These are phyloP conservation scores for Pleurotus eryngii DNA, from an alignment of 768 basidiomycete genomes.

Conservation along the genomic window DNA sequence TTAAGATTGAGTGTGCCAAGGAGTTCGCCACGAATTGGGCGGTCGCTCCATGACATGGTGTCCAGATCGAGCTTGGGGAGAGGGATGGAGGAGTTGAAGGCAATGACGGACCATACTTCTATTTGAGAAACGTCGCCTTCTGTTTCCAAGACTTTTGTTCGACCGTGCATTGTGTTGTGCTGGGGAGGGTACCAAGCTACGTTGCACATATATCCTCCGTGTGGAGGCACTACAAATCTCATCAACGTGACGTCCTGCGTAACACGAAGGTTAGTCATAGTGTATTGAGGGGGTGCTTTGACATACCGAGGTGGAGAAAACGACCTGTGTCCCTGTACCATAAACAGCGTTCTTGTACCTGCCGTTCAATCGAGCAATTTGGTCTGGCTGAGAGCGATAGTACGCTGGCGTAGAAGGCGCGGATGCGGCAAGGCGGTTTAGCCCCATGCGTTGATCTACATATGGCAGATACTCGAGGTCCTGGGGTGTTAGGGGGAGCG, in stretches of 20 bases:
- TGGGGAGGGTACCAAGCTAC: conserved; percentile 8
- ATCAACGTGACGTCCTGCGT: conserved; percentile 12
- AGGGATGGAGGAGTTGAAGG: conserved; percentile 1
- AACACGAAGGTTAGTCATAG: neutral
- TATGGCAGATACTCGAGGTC: conserved; percentile 11
- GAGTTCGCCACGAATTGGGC: conserved; percentile 13
- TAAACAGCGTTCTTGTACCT: conserved; percentile 10
- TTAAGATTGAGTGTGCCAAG: conserved; percentile 11
- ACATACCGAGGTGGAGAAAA: conserved; percentile 13
- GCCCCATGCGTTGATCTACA: conserved; percentile 6
- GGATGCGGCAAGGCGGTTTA: neutral
- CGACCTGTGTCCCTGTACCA: conserved; percentile 11
- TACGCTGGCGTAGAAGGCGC: neutral
- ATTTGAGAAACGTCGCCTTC: conserved; percentile 13
- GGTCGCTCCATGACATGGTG: conserved; percentile 7
- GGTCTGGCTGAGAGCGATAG: conserved; percentile 8
- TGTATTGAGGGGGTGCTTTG: neutral
- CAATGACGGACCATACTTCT: conserved; percentile 15
- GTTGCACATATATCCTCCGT: conserved; percentile 4
- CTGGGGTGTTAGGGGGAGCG: neutral
- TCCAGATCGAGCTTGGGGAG: conserved; percentile 10
- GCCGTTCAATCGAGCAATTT: conserved; percentile 11
- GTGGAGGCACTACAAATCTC: conserved; percentile 11
- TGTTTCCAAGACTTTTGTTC: conserved; percentile 3
- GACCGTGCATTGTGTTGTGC: neutral